phyloP scores from a whole-genome alignment of 306 rosid species.

The Vigna reflexopilosa region DNA sequence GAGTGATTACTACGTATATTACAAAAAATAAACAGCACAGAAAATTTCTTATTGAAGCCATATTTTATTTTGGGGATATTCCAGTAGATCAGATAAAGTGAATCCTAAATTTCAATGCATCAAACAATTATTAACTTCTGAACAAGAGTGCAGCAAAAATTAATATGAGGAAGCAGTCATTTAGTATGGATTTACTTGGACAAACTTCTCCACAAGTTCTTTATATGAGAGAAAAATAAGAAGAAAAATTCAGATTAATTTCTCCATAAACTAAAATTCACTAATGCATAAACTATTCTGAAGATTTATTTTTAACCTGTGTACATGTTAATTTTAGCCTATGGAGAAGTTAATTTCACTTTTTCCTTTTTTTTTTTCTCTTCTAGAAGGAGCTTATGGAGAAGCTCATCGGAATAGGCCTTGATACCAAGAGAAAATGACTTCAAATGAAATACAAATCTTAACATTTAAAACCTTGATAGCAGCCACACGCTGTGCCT shows the following conservation, averaged over 20 bases:
- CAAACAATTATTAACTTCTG: background rate
- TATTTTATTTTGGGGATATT: background rate
- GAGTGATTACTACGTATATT: background rate
- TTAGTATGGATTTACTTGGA: background rate
- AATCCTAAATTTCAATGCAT: slow-evolving; percentile 7
- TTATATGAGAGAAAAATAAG: too few species aligned
- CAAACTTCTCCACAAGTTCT: too few species aligned
- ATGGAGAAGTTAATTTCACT: too few species aligned
- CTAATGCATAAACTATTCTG: too few species aligned
- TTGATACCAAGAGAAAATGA: background rate
- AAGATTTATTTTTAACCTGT: too few species aligned
- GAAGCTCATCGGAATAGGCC: too few species aligned
- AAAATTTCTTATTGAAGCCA: background rate
- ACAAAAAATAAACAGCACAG: background rate
- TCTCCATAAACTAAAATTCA: too few species aligned
- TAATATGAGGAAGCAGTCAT: background rate
- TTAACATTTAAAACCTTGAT: slow-evolving; percentile 72
- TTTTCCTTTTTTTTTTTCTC: too few species aligned
- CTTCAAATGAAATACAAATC: slow-evolving; percentile 22
- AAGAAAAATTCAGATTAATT: too few species aligned
- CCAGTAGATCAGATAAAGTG: slow-evolving; percentile 3
- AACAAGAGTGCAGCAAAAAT: slow-evolving; percentile 16
- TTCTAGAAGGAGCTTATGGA: too few species aligned
- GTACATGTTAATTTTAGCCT: too few species aligned
- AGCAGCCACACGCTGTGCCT: slow-evolving; percentile 93